A percentile compares a stretch with the other conserved stretches of the same genome.
These are phyloP conservation scores for Beauveria sp. DNA, from an alignment of 2,329 filamentous ascomycete species.

Conservation along the genomic window DNA sequence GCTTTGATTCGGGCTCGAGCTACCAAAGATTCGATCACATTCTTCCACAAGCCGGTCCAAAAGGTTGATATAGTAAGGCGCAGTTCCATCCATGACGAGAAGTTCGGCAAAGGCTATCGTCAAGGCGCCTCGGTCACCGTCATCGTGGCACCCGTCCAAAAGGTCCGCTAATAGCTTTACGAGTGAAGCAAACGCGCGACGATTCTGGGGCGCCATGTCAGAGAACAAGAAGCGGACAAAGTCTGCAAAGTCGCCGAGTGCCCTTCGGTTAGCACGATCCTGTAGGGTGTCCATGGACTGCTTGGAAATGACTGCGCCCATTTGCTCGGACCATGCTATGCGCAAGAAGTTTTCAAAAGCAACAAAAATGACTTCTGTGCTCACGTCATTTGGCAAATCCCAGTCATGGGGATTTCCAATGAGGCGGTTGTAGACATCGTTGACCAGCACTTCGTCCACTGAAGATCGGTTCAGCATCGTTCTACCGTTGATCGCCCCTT, in stretches of 20 bases:
- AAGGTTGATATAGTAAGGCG: constrained; percentile 79
- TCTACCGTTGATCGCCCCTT: constrained; percentile 77
- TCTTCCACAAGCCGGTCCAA: constrained; percentile 86
- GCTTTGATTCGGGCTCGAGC: constrained; percentile 37
- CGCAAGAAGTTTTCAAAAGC: constrained; percentile 90
- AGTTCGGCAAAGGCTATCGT: constrained; percentile 86
- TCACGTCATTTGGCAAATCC: constrained; percentile 65
- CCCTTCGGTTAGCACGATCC: constrained; percentile 53
- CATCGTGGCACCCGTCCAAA: constrained; percentile 82
- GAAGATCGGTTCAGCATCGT: constrained; percentile 61
- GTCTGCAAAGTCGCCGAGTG: constrained; percentile 65
- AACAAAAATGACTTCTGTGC: constrained; percentile 78
- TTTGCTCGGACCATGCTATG: constrained; percentile 80
- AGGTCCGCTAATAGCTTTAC: constrained; percentile 82
- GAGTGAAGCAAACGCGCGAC: constrained; percentile 72
- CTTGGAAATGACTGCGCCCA: constrained; percentile 74
- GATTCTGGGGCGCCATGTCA: constrained; percentile 62
- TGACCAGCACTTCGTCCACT: constrained; percentile 73
- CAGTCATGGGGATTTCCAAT: constrained; percentile 76
- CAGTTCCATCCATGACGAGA: constrained; percentile 67
- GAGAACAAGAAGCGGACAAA: constrained; percentile 58
- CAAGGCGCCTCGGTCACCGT: constrained; percentile 80
- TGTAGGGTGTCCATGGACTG: constrained; percentile 70
- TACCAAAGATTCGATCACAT: constrained; percentile 80
- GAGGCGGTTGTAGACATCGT: constrained; percentile 83